phyloP scores from a whole-genome alignment of 805 yeast genomes.

The Teunomyces kruisii region DNA sequence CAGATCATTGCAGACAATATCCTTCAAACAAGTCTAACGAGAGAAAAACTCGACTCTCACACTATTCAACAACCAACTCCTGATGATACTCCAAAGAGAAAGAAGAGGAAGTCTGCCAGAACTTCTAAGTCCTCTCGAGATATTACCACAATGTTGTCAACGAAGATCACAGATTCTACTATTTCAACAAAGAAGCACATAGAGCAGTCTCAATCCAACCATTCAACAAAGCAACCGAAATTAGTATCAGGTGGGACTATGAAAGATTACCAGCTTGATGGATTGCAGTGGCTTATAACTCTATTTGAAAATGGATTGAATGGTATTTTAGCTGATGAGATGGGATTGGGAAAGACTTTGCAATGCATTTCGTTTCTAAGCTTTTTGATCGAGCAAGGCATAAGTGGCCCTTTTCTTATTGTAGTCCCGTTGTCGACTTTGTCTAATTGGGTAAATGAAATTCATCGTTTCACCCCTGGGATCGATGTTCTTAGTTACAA shows the following conservation, averaged over 20 bases:
- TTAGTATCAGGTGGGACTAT: constrained; percentile 49
- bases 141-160: constrained; percentile 13
- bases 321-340: constrained; percentile 95
- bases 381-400: constrained; percentile 74
- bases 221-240: constrained; percentile 25
- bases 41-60: constrained; percentile 33
- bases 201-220: constrained; percentile 23
- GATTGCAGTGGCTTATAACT: constrained; percentile 87
- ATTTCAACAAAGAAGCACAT: constrained; percentile 20
- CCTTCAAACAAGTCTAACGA: constrained; percentile 43
- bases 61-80: constrained; percentile 40
- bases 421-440: constrained; percentile 85
- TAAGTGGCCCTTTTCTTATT: constrained; percentile 73
- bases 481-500: constrained; percentile 62
- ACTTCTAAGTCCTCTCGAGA: constrained; percentile 6
- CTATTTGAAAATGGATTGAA: constrained; percentile 90
- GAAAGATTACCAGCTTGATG: constrained; percentile 86
- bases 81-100: not conserved
- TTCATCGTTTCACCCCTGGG: constrained; percentile 69
- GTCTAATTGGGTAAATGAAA: constrained; percentile 80
- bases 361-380: constrained; percentile 81
- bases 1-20: constrained; percentile 82
- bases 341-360: constrained; percentile 95
- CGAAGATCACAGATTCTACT: constrained; percentile 16
- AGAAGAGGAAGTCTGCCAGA: not conserved